These are phyloP conservation scores for Fusarium sp. DNA, from an alignment of 2,329 filamentous ascomycete genomes.

Conservation along the genomic window DNA sequence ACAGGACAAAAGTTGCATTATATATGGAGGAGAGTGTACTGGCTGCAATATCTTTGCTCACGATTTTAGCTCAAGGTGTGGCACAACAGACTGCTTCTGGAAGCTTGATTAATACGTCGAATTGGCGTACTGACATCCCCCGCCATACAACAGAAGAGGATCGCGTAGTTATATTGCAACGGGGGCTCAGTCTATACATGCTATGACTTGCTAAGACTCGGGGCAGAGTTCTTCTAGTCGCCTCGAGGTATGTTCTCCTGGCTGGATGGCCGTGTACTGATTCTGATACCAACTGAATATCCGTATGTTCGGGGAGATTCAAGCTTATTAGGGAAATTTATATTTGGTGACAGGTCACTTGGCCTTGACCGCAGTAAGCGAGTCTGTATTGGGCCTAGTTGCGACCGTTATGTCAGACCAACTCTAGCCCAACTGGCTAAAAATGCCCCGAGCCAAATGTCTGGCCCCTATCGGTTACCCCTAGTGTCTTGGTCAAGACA, in stretches of 20 bases:
- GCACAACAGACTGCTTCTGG: slow-evolving; percentile 25
- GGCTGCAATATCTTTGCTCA: slow-evolving; percentile 10
- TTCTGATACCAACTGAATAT: slow-evolving; percentile 9
- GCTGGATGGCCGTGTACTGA: neutral
- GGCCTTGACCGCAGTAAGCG: neutral
- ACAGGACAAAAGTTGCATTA: slow-evolving; percentile 2
- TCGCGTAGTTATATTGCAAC: neutral
- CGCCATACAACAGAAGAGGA: neutral
- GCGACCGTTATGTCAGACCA: slow-evolving; percentile 29
- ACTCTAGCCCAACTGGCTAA: slow-evolving; percentile 30
- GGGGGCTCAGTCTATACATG: neutral
- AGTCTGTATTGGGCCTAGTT: slow-evolving; percentile 24
- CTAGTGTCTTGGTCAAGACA: slow-evolving; percentile 16
- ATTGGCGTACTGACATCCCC: neutral
- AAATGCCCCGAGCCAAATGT: slow-evolving; percentile 38
- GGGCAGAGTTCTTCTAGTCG: neutral
- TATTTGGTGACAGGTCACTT: slow-evolving; percentile 20
- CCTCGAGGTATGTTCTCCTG: neutral
- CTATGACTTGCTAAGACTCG: neutral
- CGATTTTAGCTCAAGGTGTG: slow-evolving; percentile 6
- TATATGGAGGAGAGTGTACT: neutral
- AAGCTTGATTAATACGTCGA: neutral
- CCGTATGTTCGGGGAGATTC: slow-evolving; percentile 8
- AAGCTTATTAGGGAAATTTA: slow-evolving; percentile 13
- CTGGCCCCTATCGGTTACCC: slow-evolving; percentile 25